Evolutionary conservation across 139 green algal species (phyloP).

Genomic region (Picochlorum sp.): DNA sequence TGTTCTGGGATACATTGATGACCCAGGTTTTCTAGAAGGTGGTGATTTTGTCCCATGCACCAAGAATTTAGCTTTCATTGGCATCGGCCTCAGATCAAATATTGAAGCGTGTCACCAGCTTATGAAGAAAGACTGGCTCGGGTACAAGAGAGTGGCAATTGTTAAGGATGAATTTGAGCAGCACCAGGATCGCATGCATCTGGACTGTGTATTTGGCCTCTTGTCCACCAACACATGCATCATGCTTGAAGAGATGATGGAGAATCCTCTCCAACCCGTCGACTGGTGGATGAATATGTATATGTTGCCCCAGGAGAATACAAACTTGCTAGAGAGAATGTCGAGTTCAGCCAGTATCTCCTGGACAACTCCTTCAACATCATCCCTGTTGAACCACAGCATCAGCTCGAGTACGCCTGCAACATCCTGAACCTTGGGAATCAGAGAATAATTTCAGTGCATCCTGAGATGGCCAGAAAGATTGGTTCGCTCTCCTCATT

Average conservation of each 20-base stretch:
- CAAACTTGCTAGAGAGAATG: constrained; percentile 1
- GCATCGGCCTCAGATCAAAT: constrained; percentile 88
- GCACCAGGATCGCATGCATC: constrained; percentile 92
- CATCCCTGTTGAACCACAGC: constrained; percentile 70
- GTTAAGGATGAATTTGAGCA: constrained; percentile 87
- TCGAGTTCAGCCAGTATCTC: constrained; percentile 83
- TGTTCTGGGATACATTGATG: constrained; percentile 62
- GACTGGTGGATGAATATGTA: constrained; percentile 49
- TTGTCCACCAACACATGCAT: constrained; percentile 71
- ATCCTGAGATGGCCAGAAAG: constrained; percentile 62
- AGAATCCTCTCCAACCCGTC: constrained; percentile 45
- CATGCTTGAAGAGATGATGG: constrained; percentile 87
- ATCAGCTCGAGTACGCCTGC: constrained; percentile 88
- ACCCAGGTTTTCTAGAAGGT: constrained; percentile 82
- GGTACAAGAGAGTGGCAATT: constrained; percentile 70
- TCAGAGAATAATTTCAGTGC: constrained; percentile 72
- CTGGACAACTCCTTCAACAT: constrained; percentile 76
- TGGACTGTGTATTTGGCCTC: constrained; percentile 92
- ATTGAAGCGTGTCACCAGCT: constrained; percentile 71
- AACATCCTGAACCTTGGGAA: constrained; percentile 87
- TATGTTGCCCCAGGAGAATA: constrained; percentile 7
- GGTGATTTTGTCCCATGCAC: constrained; percentile 87
- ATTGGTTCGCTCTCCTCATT: constrained; percentile 71
- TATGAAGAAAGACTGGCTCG: constrained; percentile 83
- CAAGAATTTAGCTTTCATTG: constrained; percentile 62